These are phyloP conservation scores for Spathaspora girioi DNA, from an alignment of 805 yeast genomes.

Conservation along the genomic window DNA sequence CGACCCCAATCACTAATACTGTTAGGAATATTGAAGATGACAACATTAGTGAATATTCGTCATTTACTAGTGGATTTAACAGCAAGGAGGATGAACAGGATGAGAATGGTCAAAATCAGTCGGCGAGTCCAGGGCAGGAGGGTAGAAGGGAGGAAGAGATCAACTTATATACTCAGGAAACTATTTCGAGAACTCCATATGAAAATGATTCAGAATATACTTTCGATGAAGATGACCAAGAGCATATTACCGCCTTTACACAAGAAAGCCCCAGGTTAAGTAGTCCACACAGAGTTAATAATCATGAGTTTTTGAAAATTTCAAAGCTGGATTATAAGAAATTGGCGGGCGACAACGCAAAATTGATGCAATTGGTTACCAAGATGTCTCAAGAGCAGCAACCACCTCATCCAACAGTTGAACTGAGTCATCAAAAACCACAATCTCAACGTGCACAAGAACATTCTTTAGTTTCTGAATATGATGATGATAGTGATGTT, in stretches of 20 bases:
- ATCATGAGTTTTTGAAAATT: neutral
- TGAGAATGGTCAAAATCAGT: neutral
- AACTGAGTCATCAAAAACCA: neutral
- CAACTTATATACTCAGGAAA: neutral
- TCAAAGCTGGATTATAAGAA: neutral
- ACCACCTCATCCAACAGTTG: neutral
- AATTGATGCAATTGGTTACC: conserved; percentile 3
- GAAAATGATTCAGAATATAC: conserved; percentile 20
- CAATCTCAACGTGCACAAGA: neutral
- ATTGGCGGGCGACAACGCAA: neutral
- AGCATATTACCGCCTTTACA: neutral
- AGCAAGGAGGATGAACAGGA: conserved; percentile 6
- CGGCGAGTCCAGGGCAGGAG: conserved; percentile 3
- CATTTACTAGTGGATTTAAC: conserved; percentile 31
- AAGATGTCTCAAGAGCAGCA: neutral
- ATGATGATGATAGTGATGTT: conserved; percentile 16
- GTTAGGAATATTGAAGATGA: conserved; percentile 9
- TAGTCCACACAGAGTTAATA: neutral
- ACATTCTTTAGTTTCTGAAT: conserved; percentile 17
- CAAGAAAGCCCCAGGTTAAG: neutral
- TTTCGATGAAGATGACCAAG: conserved; percentile 20
- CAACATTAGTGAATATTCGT: conserved; percentile 21
- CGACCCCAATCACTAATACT: conserved; percentile 33
- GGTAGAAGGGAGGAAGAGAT: conserved; percentile 8
- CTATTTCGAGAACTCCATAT: neutral